Conservation (phyloP, 2,329 filamentous ascomycete genomes). For the Aureobasidium namibiae region DNA sequence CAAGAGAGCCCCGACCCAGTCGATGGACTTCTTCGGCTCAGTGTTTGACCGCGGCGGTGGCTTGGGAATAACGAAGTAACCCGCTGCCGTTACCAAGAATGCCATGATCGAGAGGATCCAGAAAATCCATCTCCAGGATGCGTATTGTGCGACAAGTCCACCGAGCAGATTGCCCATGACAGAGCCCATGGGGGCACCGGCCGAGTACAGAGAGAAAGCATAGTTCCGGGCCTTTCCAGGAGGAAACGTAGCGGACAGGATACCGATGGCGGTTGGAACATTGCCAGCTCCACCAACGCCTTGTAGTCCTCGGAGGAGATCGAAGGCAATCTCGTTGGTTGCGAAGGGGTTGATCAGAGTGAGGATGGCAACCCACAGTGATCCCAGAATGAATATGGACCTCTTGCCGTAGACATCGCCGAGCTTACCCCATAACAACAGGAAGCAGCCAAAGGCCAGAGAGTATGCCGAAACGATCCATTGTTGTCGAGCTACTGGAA, state of each 20-base stretch:
- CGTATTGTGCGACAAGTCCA: conserved; percentile 55
- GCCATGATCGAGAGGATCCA: conserved; percentile 55
- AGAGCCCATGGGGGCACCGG: conserved; percentile 56
- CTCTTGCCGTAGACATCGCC: conserved; percentile 61
- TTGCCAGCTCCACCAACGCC: conserved; percentile 62
- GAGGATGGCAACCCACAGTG: conserved; percentile 53
- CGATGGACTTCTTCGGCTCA: conserved; percentile 42
- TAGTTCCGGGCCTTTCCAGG: conserved; percentile 63
- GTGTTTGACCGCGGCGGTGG: conserved; percentile 27
- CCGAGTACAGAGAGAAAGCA: conserved; percentile 56
- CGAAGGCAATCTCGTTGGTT: conserved; percentile 58
- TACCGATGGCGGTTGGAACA: conserved; percentile 63
- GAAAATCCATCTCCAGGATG: conserved; percentile 60
- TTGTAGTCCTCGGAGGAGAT: conserved; percentile 58
- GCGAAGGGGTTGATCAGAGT: conserved; percentile 56
- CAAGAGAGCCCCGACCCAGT: conserved; percentile 58
- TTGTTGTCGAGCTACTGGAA: conserved; percentile 28
- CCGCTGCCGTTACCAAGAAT: conserved; percentile 47
- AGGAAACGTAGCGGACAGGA: conserved; percentile 58
- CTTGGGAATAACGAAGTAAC: conserved; percentile 52
- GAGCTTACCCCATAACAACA: conserved; percentile 59
- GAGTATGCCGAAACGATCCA: conserved; percentile 61
- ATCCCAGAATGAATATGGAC: conserved; percentile 56
- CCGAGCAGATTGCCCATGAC: conserved; percentile 58
- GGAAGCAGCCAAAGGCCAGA: conserved; percentile 59